Base-by-base conservation (phyloP, 306 rosid species). In the Prunus armeniaca region DNA sequence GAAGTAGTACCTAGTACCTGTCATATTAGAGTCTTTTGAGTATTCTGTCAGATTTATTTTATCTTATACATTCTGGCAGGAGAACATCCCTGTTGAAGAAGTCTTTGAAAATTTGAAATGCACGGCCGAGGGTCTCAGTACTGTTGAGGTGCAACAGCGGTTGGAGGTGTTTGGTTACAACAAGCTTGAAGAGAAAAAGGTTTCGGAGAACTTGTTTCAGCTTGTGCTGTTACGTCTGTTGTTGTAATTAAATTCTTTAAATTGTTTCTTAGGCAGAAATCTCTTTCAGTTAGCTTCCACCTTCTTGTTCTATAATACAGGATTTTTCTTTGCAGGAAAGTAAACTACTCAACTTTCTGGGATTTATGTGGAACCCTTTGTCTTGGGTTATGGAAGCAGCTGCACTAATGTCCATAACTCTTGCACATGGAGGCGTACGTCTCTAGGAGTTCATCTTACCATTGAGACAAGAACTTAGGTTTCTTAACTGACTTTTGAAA, bases 301-400 rank as follows among this genome's bases (percentile, higher is more conserved):
- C 56, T 43, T 58, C 20, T 43, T 43, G 24, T 43, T 22, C 17
- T 24, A 6, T 38, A 58, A 41, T 25, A 5, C n/a, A n/a, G 47
- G 63, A 28, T 45, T 58, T 65, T 50, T 1, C n/a, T 50, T 11
- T 77, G 51, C 76, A 77, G 81, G 81, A 77, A 34, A 77, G 67
- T 22, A 77, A 77, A 58, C 41, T 69, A 27, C 65, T 77, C 22
- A 77, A 69, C 18, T 77, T 77, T 69, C 68, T 77, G 60, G 75
- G 76, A 1, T 77, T 77, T 28, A 77, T 77, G 81, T 77, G 81
- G 81, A 77, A 77, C 22, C 81, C 81, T 24, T 62, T 77, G 70
- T 77, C 81, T 12, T 77, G 81, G 81, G 81, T 77, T 57, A 77
- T 77, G 81, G 81, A 77, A 77, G 81, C 81, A 57, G 81, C 81